Evolutionary conservation across 441 rosid genomes (phyloP).

Genomic region (Pelargonium australe): DNA sequence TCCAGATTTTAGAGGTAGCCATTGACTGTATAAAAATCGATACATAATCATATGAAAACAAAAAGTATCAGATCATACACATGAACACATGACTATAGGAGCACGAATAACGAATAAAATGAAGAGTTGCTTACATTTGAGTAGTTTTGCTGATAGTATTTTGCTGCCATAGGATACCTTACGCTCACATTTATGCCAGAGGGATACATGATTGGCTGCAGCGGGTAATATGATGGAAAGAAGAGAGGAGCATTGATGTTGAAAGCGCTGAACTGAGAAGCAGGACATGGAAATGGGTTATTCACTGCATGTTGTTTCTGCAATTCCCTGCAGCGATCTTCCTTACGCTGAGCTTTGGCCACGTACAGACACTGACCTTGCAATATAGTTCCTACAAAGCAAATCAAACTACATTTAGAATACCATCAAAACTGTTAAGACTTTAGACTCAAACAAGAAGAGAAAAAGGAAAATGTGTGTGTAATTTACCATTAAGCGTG

Average conservation of each 20-base stretch:
- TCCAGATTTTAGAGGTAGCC: slow-evolving; percentile 2
- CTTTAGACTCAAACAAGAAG: background rate
- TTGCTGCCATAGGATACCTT: slow-evolving; percentile 19
- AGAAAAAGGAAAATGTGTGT: slow-evolving; percentile 2
- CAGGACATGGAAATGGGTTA: background rate
- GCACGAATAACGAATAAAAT: background rate
- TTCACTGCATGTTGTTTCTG: slow-evolving; percentile 24
- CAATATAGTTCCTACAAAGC: slow-evolving; percentile 38
- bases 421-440: background rate
- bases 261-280: background rate
- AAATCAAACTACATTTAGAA: slow-evolving; percentile 11
- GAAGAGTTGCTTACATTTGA: slow-evolving; percentile 23
- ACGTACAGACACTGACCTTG: slow-evolving; percentile 48
- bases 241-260: slow-evolving; percentile 17
- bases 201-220: slow-evolving; percentile 25
- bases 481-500: slow-evolving; percentile 46
- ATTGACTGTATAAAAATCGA: slow-evolving; percentile 19
- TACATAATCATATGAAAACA: background rate
- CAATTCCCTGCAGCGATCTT: slow-evolving; percentile 39
- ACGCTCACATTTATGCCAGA: slow-evolving; percentile 17
- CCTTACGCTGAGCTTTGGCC: slow-evolving; percentile 69
- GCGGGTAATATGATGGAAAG: slow-evolving; percentile 12
- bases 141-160: slow-evolving; percentile 16
- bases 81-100: background rate
- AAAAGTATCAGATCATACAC: background rate